These are phyloP conservation scores for Crithidia fasciculata DNA, from an alignment of 208 protist genomes.

Conservation along the genomic window DNA sequence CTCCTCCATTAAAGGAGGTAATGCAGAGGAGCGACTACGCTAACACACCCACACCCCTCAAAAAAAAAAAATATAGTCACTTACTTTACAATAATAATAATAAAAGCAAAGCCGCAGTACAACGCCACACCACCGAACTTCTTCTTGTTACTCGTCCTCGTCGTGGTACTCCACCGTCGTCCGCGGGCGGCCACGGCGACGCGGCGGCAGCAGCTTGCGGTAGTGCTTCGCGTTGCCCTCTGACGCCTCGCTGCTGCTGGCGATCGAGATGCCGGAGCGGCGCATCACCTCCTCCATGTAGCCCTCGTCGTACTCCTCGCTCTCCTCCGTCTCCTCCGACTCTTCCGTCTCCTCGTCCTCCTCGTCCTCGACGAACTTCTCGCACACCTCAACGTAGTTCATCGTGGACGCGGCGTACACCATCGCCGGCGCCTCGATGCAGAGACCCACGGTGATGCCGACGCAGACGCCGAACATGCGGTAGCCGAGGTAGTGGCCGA, in stretches of 20 bases:
- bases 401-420: conserved; percentile 58
- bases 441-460: conserved; percentile 79
- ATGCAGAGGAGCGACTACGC: too few relatives aligned
- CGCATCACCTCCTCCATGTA: conserved; percentile 78
- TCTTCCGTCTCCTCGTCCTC: conserved; percentile 64
- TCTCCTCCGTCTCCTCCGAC: conserved; percentile 51
- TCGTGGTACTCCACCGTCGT: conserved; percentile 36
- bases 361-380: conserved; percentile 65
- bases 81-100: too few relatives aligned
- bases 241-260: conserved; percentile 24
- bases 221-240: conserved; percentile 55
- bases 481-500: conserved; percentile 63
- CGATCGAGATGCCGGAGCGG: conserved; percentile 72
- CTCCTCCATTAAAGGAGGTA: too few relatives aligned
- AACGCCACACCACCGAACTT: too few relatives aligned
- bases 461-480: conserved; percentile 74
- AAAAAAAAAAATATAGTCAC: too few relatives aligned
- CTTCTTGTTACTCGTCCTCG: conserved; percentile 30
- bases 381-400: conserved; percentile 70
- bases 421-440: conserved; percentile 83
- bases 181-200: conserved; percentile 35
- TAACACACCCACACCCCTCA: too few relatives aligned
- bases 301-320: conserved; percentile 59
- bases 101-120: too few relatives aligned
- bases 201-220: conserved; percentile 49